Base-by-base conservation (phyloP, 202 grass and related monocot species). In the Setaria italica region DNA sequence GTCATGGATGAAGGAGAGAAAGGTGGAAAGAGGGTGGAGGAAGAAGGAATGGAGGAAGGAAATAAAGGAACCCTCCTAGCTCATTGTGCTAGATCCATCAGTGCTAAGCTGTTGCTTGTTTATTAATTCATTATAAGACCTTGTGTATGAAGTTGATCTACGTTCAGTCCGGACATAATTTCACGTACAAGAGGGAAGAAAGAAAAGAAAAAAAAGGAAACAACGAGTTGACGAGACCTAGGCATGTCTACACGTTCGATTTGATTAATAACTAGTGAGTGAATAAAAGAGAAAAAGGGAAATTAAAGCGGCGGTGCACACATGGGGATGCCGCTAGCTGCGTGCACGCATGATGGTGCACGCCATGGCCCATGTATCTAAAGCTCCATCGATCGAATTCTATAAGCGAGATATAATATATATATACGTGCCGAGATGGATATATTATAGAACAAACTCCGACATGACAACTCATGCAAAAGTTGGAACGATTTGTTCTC, bases 401-500 rank as follows among this genome's bases (percentile, higher is more conserved):
- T 59, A 12, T 67, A 67, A 37, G 7, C n/a, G 4, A 73, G 33
- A 37, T 46, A 41, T 19, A 16, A 83, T 66, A 67, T 16, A 17
- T 2, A 15, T 32, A 35, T 68, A 37, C 64, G 34, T 70, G 65
- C 4, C 49, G 9, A 41, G 39, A 55, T 16, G 30, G 2, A 35
- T 62, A 47, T 57, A 47, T 13, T n/a, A 42, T 57, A 46, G 8
- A 51, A 69, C 32, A 74, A 65, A 6, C 37, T 46, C 32, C 60
- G 62, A 80, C 84, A 80, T 79, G 84, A 87, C 84, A 90, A 69
- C 67, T 77, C 89, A 64, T 13, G 9, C 46, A 78, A 80, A 84
- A 75, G 74, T 6, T 41, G 11, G 2, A 39, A 9, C 68, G 16
- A 20, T 34, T 35, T 68, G 79, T 13, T 73, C 72, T 33, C 67